Evolutionary conservation across 176 grass and related monocot genomes (phyloP), one percentile per base, ranked within the genome.

Genomic region (Ensete glaucum): DNA sequence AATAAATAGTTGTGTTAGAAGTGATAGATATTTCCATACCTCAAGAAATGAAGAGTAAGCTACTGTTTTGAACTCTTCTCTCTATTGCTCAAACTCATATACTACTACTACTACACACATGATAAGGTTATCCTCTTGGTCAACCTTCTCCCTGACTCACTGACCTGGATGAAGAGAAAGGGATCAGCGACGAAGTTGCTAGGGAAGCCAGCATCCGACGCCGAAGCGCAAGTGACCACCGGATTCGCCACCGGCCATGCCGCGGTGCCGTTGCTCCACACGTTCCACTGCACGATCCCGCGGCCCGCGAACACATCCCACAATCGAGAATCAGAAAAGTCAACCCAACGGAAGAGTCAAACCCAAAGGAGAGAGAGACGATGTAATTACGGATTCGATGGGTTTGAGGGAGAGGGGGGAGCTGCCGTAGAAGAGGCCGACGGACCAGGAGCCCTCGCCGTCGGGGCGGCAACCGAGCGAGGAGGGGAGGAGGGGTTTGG

Each of bases 161-260:
- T 49, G 80, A 98, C 94, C 94, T 93, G 90, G 52, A 91, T 62
- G 65, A 91, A 93, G 59, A 98, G 84, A 82, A 98, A 98, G 1
- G 94, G 94, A 73, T 87, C 92, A 15, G 88, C 88, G 56, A 98
- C 90, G 52, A 98, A 98, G 59, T 85, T 98, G 86, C 90, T 89
- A 23, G 86, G 82, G 51, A 81, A 84, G 11, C 86, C 90, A 21
- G 77, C 71, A 23, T 82, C 75, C 64, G 25, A 82, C 48, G 90
- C 78, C 15, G 87, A 85, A 24, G 82, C 85, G 72, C 94, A 93
- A 25, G 90, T 98, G 56, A 93, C 75, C 24, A 73, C 86, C 11
- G 94, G 94, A 50, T 98, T 98, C 26, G 90, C 88, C 53, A 89
- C 90, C 16, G 94, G 90, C 94, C 88, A 91, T 62, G 90, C 88